Evolutionary conservation across 108 stramenopile species (phyloP).

Genomic region (Discostella pseudostelligera): DNA sequence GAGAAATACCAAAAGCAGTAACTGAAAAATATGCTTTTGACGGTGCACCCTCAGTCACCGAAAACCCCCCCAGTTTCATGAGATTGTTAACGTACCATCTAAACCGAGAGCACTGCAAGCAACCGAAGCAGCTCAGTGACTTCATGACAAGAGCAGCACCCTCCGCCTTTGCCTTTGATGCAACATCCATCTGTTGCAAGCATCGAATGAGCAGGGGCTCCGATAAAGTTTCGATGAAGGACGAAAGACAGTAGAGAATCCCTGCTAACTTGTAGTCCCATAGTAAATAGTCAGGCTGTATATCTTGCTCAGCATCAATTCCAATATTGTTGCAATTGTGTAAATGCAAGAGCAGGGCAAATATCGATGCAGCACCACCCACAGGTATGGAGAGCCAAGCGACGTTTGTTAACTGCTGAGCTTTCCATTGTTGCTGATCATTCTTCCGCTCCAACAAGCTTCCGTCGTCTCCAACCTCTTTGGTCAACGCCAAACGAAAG

Average conservation of each 20-base stretch:
- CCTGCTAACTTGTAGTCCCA: slow-evolving; percentile 73
- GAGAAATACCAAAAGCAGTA: slow-evolving; percentile 77
- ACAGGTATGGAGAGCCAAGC: slow-evolving; percentile 56
- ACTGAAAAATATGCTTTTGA: slow-evolving; percentile 43
- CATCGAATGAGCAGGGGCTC: slow-evolving; percentile 73
- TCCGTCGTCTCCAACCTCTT: slow-evolving; percentile 30
- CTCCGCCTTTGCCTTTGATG: slow-evolving; percentile 70
- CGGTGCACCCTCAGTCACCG: neutral
- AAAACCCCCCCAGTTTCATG: neutral
- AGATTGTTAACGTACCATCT: neutral
- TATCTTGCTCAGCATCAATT: neutral
- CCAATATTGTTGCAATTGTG: slow-evolving; percentile 17
- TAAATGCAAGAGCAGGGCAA: slow-evolving; percentile 46
- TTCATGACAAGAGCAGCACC: slow-evolving; percentile 64
- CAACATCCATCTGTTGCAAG: slow-evolving; percentile 63
- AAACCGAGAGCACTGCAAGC: slow-evolving; percentile 19
- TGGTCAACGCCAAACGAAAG: slow-evolving; percentile 79
- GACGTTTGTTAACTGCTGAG: slow-evolving; percentile 44
- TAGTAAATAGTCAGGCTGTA: neutral
- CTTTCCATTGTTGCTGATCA: neutral
- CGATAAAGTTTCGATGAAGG: slow-evolving; percentile 67
- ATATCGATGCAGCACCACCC: slow-evolving; percentile 22
- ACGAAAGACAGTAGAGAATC: slow-evolving; percentile 75
- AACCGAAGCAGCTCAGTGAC: slow-evolving; percentile 52
- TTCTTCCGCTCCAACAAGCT: slow-evolving; percentile 21